phyloP scores from a whole-genome alignment of 371 early-diverging fungal species.

The Zychaea mexicana region DNA sequence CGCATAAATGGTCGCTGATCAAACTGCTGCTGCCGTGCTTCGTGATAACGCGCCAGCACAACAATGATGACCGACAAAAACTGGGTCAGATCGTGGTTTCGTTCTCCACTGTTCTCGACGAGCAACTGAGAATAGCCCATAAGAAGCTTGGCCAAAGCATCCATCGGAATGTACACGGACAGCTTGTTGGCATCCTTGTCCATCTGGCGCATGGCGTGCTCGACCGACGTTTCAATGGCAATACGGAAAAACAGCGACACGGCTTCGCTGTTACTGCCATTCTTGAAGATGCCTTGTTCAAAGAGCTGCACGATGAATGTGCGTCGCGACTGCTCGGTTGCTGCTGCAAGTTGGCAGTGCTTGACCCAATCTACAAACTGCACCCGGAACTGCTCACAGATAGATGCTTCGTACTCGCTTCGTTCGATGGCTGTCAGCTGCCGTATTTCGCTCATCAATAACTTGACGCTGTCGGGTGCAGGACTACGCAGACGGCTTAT shows the following conservation, averaged over 20 bases:
- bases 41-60: constrained; percentile 83
- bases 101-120: constrained; percentile 1
- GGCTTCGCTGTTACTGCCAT: constrained; percentile 74
- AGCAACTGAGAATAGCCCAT: constrained; percentile 55
- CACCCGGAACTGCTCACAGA: constrained; percentile 71
- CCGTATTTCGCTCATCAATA: constrained; percentile 43
- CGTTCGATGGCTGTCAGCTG: neutral
- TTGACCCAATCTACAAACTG: constrained; percentile 90
- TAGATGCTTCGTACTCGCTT: constrained; percentile 41
- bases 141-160: constrained; percentile 84
- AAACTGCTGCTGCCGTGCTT: constrained; percentile 77
- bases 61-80: constrained; percentile 85
- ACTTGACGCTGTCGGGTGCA: constrained; percentile 62
- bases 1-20: constrained; percentile 93
- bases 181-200: neutral
- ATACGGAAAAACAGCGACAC: constrained; percentile 88
- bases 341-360: constrained; percentile 80
- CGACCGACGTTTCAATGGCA: constrained; percentile 82
- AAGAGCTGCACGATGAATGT: constrained; percentile 73
- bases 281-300: constrained; percentile 77
- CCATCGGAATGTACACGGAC: constrained; percentile 51
- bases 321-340: constrained; percentile 72
- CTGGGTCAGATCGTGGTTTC: constrained; percentile 59
- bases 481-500: constrained; percentile 69
- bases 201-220: constrained; percentile 54